Evolutionary conservation across 2,329 filamentous ascomycete genomes (phyloP).

Genomic region (Colletotrichum lentis): DNA sequence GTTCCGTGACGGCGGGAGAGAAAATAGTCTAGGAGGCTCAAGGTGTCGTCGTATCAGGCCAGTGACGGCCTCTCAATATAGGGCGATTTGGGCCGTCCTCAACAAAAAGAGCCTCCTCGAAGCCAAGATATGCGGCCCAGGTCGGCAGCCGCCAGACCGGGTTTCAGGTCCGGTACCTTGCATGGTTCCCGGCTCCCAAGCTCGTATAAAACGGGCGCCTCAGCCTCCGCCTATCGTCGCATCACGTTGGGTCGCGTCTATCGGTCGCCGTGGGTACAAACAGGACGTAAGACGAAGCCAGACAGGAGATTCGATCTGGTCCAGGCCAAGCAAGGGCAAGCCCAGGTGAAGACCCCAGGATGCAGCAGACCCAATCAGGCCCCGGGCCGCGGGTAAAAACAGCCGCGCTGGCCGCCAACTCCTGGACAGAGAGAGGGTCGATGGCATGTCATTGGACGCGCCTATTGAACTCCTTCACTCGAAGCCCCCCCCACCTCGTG

Average conservation of each 20-base stretch:
- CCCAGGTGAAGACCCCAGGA: conserved; percentile 1
- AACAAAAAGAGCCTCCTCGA: conserved; percentile 6
- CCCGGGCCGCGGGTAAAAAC: conserved; percentile 10
- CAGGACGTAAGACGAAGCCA: background rate
- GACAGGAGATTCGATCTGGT: conserved; percentile 5
- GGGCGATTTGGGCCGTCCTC: background rate
- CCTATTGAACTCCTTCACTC: background rate
- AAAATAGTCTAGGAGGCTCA: conserved; percentile 8
- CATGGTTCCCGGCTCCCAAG: conserved; percentile 7
- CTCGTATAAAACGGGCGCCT: conserved; percentile 35
- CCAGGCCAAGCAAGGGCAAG: conserved; percentile 6
- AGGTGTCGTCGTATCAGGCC: conserved; percentile 2
- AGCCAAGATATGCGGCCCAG: conserved; percentile 28
- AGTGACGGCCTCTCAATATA: conserved; percentile 8
- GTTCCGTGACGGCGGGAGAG: background rate
- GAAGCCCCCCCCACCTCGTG: background rate
- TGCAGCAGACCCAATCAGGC: conserved; percentile 36
- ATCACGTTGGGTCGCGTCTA: conserved; percentile 3
- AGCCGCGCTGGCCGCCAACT: conserved; percentile 17
- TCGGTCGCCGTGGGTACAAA: background rate
- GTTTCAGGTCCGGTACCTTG: conserved; percentile 28
- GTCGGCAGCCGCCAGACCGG: conserved; percentile 27
- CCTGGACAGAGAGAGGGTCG: background rate
- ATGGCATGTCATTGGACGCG: conserved; percentile 22
- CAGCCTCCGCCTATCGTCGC: conserved; percentile 25